Percentiles rank a stretch among this genome's conserved stretches.
phyloP scores from a whole-genome alignment of 192 early-diverging fungal species.

The Entomortierella beljakovae region DNA sequence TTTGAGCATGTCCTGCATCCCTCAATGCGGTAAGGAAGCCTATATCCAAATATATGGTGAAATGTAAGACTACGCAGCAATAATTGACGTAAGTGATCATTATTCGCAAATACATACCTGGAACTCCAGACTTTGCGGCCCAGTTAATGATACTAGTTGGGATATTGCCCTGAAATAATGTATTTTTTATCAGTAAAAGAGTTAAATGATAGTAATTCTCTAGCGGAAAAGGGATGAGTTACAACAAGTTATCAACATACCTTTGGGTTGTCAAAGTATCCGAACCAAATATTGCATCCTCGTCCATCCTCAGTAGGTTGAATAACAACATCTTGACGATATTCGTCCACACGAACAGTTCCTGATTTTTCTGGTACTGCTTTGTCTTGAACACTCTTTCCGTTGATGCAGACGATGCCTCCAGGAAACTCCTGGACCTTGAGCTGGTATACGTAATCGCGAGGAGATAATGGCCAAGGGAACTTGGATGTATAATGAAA shows the following conservation, averaged over 20 bases:
- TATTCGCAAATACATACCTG: constrained; percentile 8
- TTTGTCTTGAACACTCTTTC: constrained; percentile 40
- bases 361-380: constrained; percentile 42
- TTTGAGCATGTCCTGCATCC: constrained; percentile 19
- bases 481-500: constrained; percentile 54
- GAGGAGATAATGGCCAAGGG: constrained; percentile 60
- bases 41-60: background rate
- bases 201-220: too few species aligned
- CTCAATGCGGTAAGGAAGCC: constrained; percentile 33
- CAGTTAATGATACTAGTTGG: constrained; percentile 45
- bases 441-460: constrained; percentile 64
- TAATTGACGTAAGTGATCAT: background rate
- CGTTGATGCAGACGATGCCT: constrained; percentile 37
- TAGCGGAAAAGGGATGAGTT: background rate
- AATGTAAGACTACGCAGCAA: too few species aligned
- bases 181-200: background rate
- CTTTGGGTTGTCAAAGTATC: constrained; percentile 65
- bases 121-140: constrained; percentile 44
- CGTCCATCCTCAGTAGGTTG: constrained; percentile 42
- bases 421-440: constrained; percentile 28
- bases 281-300: constrained; percentile 58
- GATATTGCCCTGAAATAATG: constrained; percentile 31
- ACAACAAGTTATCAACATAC: constrained; percentile 13
- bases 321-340: constrained; percentile 59
- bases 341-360: constrained; percentile 61